Base-by-base conservation (phyloP, 495 filamentous ascomycete genomes). In the Pseudoneurospora amorphoporcata region DNA sequence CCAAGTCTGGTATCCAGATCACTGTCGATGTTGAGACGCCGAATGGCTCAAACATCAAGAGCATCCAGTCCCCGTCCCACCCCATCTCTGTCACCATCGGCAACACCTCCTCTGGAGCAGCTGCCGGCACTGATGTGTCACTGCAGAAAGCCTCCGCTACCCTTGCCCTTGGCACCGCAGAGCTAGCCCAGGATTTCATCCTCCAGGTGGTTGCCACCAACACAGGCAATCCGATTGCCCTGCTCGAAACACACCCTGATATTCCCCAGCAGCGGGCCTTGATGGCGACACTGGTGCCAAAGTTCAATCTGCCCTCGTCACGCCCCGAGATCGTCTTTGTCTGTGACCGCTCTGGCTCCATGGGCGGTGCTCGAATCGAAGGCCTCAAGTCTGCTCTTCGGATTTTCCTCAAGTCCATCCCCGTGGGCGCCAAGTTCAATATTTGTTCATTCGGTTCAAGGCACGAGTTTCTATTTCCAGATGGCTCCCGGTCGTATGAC, bases 321-420 rank as follows among this genome's bases (percentile, higher is more conserved):
- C 80, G 80, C 39, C 87, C 89, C 1, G 92, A 94, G 75, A 84
- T 93, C 29, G 87, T 93, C 40, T 92, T 94, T 69, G 77, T 94
- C 8, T 87, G 87, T 70, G 92, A 94, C 76, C 85, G 89, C 45
- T 90, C 88, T 68, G 90, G 90, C 0, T 89, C 86, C 71, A 93
- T 94, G 92, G 39, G 61, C 0, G 72, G 73, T 1, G 77, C 79
- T 41, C 87, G 86, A 39, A 92, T 91, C 2, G 42, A 75, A 1
- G 86, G 87, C 17, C 79, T 92, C 37, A 77, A 84, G 17, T 81
- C 84, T 8, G 91, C 90, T 3, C 81, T 93, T 37, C 83, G 83
- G 3, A 79, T 92, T n/a, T 91, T 93, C 74, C 82, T 94, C 40
- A 92, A 91, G 74, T 91, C 88, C 0, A 79, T 94, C 17, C 91